Evolutionary conservation across 805 yeast species (phyloP).

Genomic region (Cyberlindnera petersonii): DNA sequence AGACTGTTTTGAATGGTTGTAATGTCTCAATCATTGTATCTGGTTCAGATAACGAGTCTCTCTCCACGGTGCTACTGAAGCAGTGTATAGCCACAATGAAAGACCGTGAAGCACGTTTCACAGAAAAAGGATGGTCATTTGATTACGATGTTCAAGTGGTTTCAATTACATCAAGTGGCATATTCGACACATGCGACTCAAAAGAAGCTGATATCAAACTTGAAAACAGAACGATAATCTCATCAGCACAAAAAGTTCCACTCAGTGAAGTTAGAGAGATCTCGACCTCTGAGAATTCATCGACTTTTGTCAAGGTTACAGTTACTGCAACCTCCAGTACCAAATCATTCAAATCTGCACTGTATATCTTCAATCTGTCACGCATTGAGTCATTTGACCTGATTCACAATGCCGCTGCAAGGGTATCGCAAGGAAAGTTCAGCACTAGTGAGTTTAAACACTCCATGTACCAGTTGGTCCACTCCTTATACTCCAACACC

Average conservation of each 20-base stretch:
- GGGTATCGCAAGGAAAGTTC: constrained; percentile 12
- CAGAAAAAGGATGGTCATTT: constrained; percentile 15
- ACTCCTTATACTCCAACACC: constrained; percentile 30
- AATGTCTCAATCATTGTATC: constrained; percentile 13
- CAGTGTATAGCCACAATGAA: constrained; percentile 1
- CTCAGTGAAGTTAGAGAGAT: background rate
- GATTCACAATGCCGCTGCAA: constrained; percentile 11
- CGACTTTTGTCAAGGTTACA: constrained; percentile 12
- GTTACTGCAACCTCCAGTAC: constrained; percentile 7
- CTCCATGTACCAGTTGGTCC: constrained; percentile 22
- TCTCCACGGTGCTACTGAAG: background rate
- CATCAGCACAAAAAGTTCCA: constrained; percentile 1
- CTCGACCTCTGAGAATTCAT: constrained; percentile 7
- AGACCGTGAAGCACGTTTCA: constrained; percentile 11
- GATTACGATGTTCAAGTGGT: constrained; percentile 11
- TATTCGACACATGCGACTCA: constrained; percentile 8
- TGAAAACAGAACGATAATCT: constrained; percentile 14
- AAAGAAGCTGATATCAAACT: constrained; percentile 9
- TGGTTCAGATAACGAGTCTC: constrained; percentile 7
- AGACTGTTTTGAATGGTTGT: constrained; percentile 14
- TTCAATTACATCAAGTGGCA: constrained; percentile 14
- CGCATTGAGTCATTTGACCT: constrained; percentile 13
- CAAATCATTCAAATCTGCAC: constrained; percentile 11
- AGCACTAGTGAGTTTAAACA: constrained; percentile 16
- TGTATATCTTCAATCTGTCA: constrained; percentile 14